Base-by-base conservation (phyloP, 106 monocot genomes). In the Acorus gramineus region DNA sequence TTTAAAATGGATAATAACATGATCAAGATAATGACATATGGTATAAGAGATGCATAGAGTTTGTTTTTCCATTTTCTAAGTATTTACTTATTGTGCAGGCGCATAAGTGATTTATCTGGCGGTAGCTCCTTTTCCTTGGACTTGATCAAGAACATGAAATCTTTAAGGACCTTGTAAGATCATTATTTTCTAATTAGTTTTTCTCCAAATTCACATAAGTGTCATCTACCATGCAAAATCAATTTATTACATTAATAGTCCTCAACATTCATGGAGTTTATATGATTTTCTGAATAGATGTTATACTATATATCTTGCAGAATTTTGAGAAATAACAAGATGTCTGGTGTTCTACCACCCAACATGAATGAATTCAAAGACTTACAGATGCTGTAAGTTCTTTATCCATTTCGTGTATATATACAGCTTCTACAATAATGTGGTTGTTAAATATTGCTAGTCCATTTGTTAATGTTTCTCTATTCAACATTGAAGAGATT, bases 111-210 rank as follows among this genome's bases (percentile, higher is more conserved):
- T 11, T 47, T 68, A 11, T 46, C 8, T 11, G n/a, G 57, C 46
- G 44, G 5, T 3, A 47, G 56, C 14, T 56, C 67, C 7, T 28
- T 28, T 28, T 42, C 44, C 3, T 55, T 67, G 4, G 47, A 9
- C 7, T 67, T 67, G 12, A 46, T 67, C 4, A 4, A 6, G 11
- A 47, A 57, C 44, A 57, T 67, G 67, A 57, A 55, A 43, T 47
- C 56, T 8, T 57, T 67, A 46, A 67, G 46, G 7, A 68, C 13
- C 6, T 57, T 68, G 67, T 68, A 57, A 47, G 47, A 12, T 57
- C 44, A 45, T 7, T 66, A 10, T 8, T 44, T 9, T 42, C 53
- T 7, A 28, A 28, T 28, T 28, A 28, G 28, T 28, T 28, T 28
- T 28, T 28, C 28, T 28, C 28, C 28, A 28, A 28, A 28, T 28